phyloP scores from a whole-genome alignment of 345 rosid species.

The Triadica sebifera region DNA sequence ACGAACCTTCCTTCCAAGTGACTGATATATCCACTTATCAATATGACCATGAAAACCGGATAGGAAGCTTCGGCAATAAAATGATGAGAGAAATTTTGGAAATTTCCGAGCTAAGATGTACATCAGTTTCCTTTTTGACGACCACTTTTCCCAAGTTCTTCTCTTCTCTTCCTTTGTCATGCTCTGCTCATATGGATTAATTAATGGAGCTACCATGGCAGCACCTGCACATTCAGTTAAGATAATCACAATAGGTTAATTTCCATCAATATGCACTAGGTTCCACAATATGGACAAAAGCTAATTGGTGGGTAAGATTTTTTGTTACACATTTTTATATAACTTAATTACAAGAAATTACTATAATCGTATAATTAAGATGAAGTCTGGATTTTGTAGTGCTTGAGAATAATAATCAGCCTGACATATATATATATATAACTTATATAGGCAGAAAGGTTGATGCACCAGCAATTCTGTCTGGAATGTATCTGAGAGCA shows the following conservation, averaged over 20 bases:
- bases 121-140: constrained; percentile 51
- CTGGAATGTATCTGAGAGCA: constrained; percentile 75
- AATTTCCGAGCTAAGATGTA: constrained; percentile 66
- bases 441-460: neutral
- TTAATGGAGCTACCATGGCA: constrained; percentile 67
- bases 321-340: neutral
- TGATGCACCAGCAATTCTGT: constrained; percentile 69
- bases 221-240: constrained; percentile 57
- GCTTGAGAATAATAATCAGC: neutral
- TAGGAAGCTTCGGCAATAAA: constrained; percentile 65
- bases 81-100: constrained; percentile 59
- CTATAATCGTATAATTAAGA: neutral
- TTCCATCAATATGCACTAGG: neutral
- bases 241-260: neutral
- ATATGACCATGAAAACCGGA: constrained; percentile 72
- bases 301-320: neutral
- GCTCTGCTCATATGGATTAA: constrained; percentile 79
- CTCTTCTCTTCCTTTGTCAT: constrained; percentile 73
- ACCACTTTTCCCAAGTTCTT: constrained; percentile 71
- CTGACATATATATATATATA: neutral
- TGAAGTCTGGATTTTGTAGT: neutral
- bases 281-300: neutral
- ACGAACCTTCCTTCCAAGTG: constrained; percentile 69
- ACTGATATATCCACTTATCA: constrained; percentile 69
- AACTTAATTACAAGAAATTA: neutral